Conservation (phyloP, 2,329 filamentous ascomycete species). For the Aschersonia sp. region DNA sequence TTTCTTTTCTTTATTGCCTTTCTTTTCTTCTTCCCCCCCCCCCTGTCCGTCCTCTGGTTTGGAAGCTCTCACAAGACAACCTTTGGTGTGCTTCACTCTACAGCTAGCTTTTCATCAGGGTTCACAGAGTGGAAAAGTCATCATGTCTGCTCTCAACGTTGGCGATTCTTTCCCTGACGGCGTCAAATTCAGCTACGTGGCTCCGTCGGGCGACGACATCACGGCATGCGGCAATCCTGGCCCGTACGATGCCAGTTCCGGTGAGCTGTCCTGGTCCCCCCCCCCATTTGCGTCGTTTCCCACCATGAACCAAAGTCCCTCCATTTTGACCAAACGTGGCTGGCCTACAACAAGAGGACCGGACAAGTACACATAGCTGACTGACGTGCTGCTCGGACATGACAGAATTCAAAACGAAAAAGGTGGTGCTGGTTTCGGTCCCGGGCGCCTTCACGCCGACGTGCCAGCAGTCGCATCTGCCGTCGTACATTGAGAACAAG, state of each 20-base stretch:
- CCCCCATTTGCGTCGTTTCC: neutral
- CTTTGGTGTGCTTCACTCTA: too few species aligned
- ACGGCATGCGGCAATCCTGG: slow-evolving; percentile 66
- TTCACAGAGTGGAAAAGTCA: neutral
- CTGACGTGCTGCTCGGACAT: neutral
- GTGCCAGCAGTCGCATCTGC: slow-evolving; percentile 70
- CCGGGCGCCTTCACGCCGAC: slow-evolving; percentile 74
- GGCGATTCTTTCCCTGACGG: slow-evolving; percentile 74
- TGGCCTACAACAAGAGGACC: too few species aligned
- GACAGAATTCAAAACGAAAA: slow-evolving; percentile 40
- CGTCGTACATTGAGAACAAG: slow-evolving; percentile 63
- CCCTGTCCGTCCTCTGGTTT: too few species aligned
- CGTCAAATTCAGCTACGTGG: slow-evolving; percentile 74
- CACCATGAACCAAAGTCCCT: too few species aligned
- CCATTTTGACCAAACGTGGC: too few species aligned
- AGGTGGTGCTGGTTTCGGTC: slow-evolving; percentile 40
- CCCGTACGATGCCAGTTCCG: slow-evolving; percentile 66
- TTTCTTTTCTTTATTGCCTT: too few species aligned
- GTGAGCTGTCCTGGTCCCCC: slow-evolving; percentile 20
- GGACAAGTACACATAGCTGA: too few species aligned
- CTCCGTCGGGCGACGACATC: slow-evolving; percentile 58
- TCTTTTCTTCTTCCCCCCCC: too few species aligned
- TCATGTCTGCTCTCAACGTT: slow-evolving; percentile 53
- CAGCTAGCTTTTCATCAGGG: too few species aligned
- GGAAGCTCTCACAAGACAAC: too few species aligned